These are phyloP conservation scores for Spergularia bocconei DNA, from an alignment of 148 eudicot genomes.

Conservation along the genomic window DNA sequence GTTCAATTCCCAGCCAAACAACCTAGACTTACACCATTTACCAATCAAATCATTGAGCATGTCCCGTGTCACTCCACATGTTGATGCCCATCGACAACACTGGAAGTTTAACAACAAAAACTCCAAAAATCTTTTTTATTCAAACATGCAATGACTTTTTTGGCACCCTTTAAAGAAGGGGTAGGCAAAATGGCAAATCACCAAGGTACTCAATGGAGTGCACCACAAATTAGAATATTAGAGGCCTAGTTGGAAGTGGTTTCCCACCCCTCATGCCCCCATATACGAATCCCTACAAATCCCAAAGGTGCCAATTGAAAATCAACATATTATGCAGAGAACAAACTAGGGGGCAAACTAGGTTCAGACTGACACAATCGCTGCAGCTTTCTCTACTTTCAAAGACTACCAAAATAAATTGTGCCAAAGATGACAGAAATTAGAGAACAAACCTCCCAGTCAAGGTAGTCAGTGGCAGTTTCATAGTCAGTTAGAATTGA, in stretches of 20 bases:
- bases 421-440: neutral
- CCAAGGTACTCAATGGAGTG: no score
- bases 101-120: neutral
- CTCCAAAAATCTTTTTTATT: neutral
- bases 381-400: neutral
- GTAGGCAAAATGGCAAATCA: no score
- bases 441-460: conserved; percentile 88
- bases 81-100: neutral
- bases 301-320: neutral
- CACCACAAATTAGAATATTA: no score
- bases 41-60: neutral
- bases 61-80: neutral
- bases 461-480: conserved; percentile 63
- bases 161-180: no score
- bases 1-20: neutral
- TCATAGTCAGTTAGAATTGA: conserved; percentile 87
- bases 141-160: neutral
- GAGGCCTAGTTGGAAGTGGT: neutral
- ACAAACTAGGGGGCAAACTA: neutral
- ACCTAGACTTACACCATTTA: neutral
- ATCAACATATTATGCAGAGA: neutral
- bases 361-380: neutral
- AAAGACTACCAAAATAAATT: neutral
- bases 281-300: neutral
- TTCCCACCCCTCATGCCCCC: neutral